A percentile compares a stretch with the other conserved stretches of the same genome.
These are phyloP conservation scores for Aspergillus asperescens DNA, from an alignment of 495 filamentous ascomycete species.

Conservation along the genomic window DNA sequence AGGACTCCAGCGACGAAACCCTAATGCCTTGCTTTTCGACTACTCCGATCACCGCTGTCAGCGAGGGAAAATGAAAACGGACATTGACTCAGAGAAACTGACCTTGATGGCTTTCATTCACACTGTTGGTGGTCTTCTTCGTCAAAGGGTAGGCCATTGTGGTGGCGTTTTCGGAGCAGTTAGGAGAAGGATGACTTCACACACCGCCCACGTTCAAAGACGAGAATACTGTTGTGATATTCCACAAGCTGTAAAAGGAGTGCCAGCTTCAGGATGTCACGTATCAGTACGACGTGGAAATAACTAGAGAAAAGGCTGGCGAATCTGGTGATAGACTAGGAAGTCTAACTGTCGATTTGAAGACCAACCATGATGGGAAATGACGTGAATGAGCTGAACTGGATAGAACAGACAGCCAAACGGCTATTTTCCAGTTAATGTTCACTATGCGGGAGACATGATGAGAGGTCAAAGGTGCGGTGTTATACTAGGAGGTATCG, in stretches of 20 bases:
- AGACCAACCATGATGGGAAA: constrained; percentile 4
- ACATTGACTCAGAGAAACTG: background rate
- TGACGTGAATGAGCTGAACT: constrained; percentile 1
- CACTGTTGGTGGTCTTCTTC: constrained; percentile 13
- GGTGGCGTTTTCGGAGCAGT: background rate
- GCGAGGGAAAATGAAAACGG: background rate
- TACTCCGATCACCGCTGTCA: background rate
- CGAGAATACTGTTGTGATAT: background rate
- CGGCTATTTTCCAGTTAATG: background rate
- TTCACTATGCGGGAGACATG: background rate
- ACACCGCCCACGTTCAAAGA: background rate
- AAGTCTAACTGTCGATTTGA: constrained; percentile 7
- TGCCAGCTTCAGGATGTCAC: background rate
- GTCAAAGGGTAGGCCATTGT: constrained; percentile 19
- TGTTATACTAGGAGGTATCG: constrained; percentile 15
- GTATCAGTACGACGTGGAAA: background rate
- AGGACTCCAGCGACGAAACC: background rate
- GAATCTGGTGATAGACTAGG: constrained; percentile 14
- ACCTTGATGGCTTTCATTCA: constrained; percentile 13
- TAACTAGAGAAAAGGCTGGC: constrained; percentile 2
- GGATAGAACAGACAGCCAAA: background rate
- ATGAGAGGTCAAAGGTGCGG: constrained; percentile 8
- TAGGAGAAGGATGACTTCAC: background rate
- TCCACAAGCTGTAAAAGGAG: background rate
- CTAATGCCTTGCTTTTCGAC: constrained; percentile 2